Evolutionary conservation across 2,329 filamentous ascomycete genomes (phyloP).

Genomic region (Colletotrichum scovillei): DNA sequence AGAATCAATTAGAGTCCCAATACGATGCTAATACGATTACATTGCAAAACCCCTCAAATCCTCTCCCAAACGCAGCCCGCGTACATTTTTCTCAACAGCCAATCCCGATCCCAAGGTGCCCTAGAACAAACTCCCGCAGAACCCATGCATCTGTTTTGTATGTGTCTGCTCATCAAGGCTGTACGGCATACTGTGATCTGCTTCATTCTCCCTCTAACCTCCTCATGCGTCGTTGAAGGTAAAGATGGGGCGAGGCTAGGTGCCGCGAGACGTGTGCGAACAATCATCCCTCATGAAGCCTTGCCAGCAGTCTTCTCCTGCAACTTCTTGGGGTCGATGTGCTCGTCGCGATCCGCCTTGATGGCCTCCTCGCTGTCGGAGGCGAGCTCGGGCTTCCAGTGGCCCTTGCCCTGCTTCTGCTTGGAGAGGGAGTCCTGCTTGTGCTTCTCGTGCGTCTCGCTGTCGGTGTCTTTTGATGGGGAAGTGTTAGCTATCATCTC

Average conservation of each 20-base stretch:
- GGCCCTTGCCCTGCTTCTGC: conserved; percentile 74
- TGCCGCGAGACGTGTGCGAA: too few species aligned
- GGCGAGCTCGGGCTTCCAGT: conserved; percentile 84
- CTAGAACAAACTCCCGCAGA: neutral
- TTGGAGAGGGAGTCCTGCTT: conserved; percentile 73
- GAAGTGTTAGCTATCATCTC: conserved; percentile 37
- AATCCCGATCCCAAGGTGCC: fast-evolving
- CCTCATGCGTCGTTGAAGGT: neutral
- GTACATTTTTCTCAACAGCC: neutral
- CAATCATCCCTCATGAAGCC: conserved; percentile 54
- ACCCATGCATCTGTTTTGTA: neutral
- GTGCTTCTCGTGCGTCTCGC: conserved; percentile 67
- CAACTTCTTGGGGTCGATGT: conserved; percentile 58
- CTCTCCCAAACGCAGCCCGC: neutral
- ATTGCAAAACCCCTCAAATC: neutral
- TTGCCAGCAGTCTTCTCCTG: conserved; percentile 67
- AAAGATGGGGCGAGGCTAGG: too few species aligned
- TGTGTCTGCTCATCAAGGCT: neutral
- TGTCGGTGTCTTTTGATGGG: conserved; percentile 46
- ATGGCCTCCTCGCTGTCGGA: conserved; percentile 84
- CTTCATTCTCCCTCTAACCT: neutral
- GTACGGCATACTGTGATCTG: neutral
- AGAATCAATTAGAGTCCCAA: neutral
- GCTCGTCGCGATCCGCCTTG: conserved; percentile 69
- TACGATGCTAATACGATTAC: neutral